Evolutionary conservation across 2,329 filamentous ascomycete genomes (phyloP).

Genomic region (Cladosporium colombiae): DNA sequence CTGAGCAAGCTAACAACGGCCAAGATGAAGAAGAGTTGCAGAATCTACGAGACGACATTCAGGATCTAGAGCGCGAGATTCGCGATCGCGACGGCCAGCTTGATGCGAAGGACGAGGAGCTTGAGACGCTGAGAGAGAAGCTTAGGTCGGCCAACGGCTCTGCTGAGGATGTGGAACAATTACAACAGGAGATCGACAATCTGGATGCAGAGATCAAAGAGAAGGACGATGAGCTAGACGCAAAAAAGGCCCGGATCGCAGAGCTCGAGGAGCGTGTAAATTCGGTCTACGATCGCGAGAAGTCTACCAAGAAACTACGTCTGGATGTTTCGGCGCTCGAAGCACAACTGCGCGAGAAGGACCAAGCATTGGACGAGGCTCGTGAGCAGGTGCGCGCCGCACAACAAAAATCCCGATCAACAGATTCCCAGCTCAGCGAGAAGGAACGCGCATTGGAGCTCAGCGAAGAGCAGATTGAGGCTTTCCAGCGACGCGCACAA

Average conservation of each 20-base stretch:
- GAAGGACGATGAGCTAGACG: constrained; percentile 46
- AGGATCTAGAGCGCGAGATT: constrained; percentile 53
- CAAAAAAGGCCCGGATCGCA: constrained; percentile 35
- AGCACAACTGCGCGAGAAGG: constrained; percentile 38
- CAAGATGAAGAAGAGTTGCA: constrained; percentile 33
- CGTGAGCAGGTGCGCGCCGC: constrained; percentile 35
- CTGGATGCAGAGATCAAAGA: constrained; percentile 53
- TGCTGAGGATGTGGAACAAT: constrained; percentile 57
- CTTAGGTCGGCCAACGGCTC: constrained; percentile 34
- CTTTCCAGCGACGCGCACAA: constrained; percentile 16
- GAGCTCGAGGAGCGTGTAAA: constrained; percentile 37
- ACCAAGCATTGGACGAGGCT: constrained; percentile 38
- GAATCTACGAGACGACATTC: constrained; percentile 51
- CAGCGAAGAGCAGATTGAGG: constrained; percentile 18
- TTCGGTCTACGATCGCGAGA: constrained; percentile 36
- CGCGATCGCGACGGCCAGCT: constrained; percentile 47
- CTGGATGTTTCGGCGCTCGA: constrained; percentile 39
- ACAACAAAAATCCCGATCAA: constrained; percentile 37
- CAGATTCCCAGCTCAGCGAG: constrained; percentile 24
- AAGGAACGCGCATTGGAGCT: constrained; percentile 21
- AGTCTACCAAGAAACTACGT: constrained; percentile 41
- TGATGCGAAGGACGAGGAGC: constrained; percentile 50
- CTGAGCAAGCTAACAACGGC: constrained; percentile 37
- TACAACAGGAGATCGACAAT: constrained; percentile 57
- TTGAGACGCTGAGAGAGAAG: constrained; percentile 49